phyloP scores from a whole-genome alignment of 2,329 filamentous ascomycete genomes.

The Pochonia chlamydosporia region DNA sequence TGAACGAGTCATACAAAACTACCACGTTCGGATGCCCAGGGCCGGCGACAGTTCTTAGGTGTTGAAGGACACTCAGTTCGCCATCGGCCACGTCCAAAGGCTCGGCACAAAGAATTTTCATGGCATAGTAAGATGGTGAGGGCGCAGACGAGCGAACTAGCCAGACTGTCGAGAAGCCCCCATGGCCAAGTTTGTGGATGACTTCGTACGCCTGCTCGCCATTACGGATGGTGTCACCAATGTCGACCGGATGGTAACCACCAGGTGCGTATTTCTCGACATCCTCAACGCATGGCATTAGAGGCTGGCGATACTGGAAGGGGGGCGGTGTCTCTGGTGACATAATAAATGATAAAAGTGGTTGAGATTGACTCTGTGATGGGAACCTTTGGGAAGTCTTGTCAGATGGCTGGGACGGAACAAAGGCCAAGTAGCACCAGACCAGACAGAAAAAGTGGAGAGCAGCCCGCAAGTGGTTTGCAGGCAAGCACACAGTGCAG shows the following conservation, averaged over 20 bases:
- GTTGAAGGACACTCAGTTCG: constrained; percentile 1
- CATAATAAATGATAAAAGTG: too few species aligned
- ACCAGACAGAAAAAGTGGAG: too few species aligned
- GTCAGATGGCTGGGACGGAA: too few species aligned
- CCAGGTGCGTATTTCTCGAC: constrained; percentile 10
- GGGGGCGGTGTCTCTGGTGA: background rate
- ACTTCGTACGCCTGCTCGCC: constrained; percentile 7
- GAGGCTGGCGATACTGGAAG: constrained; percentile 9
- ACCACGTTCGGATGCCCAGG: constrained; percentile 8
- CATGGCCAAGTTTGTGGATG: constrained; percentile 13
- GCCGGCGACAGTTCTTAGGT: constrained; percentile 5
- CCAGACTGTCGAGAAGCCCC: constrained; percentile 12
- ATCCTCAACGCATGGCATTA: constrained; percentile 3
- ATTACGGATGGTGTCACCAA: constrained; percentile 7
- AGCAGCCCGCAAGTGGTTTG: too few species aligned
- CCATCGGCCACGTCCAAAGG: background rate
- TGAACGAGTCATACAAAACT: constrained; percentile 4
- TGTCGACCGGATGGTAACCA: constrained; percentile 11
- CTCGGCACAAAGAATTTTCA: constrained; percentile 10
- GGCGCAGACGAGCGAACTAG: constrained; percentile 6
- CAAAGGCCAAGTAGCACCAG: too few species aligned
- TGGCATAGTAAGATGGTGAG: constrained; percentile 3
- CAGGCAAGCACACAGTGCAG: too few species aligned
- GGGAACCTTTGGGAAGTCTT: too few species aligned
- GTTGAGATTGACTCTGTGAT: too few species aligned